Percentiles rank a stretch among this genome's conserved stretches.
Conservation (phyloP, 768 basidiomycete genomes). For the Pleurotus ostreatus region DNA sequence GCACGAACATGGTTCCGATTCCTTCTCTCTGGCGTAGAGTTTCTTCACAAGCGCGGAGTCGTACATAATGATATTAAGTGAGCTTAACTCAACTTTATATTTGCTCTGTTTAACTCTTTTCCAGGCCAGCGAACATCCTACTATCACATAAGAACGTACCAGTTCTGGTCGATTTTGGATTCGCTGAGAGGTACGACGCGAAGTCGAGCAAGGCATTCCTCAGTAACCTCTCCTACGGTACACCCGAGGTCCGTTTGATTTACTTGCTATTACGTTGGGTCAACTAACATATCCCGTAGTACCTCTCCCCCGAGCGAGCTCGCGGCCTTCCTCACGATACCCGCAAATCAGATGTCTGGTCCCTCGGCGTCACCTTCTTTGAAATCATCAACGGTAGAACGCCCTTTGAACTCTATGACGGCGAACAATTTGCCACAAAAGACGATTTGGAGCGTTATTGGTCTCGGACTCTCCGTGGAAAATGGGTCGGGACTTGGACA, state of each 20-base stretch:
- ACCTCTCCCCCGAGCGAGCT: conserved; percentile 90
- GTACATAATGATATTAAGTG: conserved; percentile 96
- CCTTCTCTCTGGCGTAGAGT: conserved; percentile 78
- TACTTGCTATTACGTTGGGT: neutral
- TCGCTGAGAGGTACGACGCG: conserved; percentile 82
- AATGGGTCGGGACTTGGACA: conserved; percentile 81
- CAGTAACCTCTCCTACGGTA: conserved; percentile 84
- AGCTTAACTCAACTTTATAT: conserved; percentile 21
- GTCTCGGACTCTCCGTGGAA: conserved; percentile 79
- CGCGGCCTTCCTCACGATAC: conserved; percentile 89
- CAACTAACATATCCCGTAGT: conserved; percentile 40
- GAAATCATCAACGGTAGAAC: conserved; percentile 92
- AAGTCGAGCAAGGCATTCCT: conserved; percentile 65
- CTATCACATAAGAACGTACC: conserved; percentile 75
- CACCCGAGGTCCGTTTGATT: conserved; percentile 66
- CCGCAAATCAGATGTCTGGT: conserved; percentile 85
- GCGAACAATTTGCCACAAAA: conserved; percentile 72
- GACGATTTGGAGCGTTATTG: conserved; percentile 87
- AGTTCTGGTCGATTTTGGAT: conserved; percentile 94
- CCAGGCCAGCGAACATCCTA: conserved; percentile 89
- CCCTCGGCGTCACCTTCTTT: conserved; percentile 88
- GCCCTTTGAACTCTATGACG: conserved; percentile 82
- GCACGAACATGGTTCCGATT: conserved; percentile 81
- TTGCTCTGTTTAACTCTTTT: neutral
- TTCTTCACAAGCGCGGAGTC: conserved; percentile 78